phyloP scores from a whole-genome alignment of 2,329 filamentous ascomycete genomes.

The Penicillium olsonii region DNA sequence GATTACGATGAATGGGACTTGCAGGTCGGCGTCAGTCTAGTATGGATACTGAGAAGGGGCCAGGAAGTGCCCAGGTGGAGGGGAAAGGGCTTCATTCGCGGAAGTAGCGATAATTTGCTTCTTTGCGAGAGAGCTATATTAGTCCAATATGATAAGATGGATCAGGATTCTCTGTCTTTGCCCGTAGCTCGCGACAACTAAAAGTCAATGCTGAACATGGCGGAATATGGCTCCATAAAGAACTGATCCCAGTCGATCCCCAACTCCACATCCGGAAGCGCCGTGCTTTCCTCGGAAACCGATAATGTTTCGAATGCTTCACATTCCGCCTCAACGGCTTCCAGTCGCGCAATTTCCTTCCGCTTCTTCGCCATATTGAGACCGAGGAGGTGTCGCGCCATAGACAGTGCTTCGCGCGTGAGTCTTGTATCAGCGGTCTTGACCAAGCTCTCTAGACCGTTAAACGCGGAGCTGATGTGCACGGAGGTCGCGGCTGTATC shows the following conservation, averaged over 20 bases:
- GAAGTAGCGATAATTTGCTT: too few relatives aligned
- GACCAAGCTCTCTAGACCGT: constrained; percentile 29
- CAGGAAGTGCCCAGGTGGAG: too few relatives aligned
- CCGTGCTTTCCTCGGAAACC: constrained; percentile 8
- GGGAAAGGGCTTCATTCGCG: too few relatives aligned
- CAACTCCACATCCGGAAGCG: constrained; percentile 27
- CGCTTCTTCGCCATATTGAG: constrained; percentile 32
- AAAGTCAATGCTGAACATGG: constrained; percentile 25
- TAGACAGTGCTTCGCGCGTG: constrained; percentile 30
- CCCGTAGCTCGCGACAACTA: too few relatives aligned
- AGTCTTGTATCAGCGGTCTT: constrained; percentile 26
- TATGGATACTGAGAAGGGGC: too few relatives aligned
- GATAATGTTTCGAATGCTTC: constrained; percentile 14
- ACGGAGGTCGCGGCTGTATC: constrained; percentile 24
- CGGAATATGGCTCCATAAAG: constrained; percentile 32
- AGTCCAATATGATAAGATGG: too few relatives aligned
- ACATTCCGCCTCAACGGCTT: constrained; percentile 29
- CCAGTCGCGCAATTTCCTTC: constrained; percentile 29
- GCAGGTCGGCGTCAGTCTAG: too few relatives aligned
- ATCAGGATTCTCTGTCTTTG: too few relatives aligned
- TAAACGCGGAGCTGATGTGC: constrained; percentile 25
- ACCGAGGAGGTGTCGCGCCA: constrained; percentile 31
- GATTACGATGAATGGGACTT: too few relatives aligned
- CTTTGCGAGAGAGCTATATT: too few relatives aligned
- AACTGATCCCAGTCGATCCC: constrained; percentile 33